Evolutionary conservation across 805 yeast genomes (phyloP).

Genomic region (Candida namnaoensis): DNA sequence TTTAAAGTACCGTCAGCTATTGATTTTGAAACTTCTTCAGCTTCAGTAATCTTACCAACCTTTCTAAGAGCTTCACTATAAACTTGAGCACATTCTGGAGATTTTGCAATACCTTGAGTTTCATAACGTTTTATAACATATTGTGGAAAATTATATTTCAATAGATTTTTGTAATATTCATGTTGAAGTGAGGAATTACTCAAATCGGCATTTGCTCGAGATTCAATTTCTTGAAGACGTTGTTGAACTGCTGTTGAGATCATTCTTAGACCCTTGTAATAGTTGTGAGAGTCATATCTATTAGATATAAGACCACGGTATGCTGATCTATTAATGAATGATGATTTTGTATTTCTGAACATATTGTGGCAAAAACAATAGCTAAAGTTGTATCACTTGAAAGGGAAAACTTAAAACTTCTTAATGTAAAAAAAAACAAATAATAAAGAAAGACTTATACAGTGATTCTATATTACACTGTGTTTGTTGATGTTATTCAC

Average conservation of each 20-base stretch:
- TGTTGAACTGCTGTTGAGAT: slow-evolving; percentile 16
- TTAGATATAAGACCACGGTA: too few relatives aligned
- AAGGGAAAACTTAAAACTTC: too few relatives aligned
- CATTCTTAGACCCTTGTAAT: slow-evolving; percentile 5
- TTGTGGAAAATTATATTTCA: slow-evolving; percentile 86
- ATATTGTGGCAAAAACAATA: too few relatives aligned
- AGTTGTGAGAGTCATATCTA: too few relatives aligned
- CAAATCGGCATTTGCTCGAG: slow-evolving; percentile 73
- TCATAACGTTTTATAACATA: slow-evolving; percentile 92
- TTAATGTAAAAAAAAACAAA: too few relatives aligned
- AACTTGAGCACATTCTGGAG: slow-evolving; percentile 67
- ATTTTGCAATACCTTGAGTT: slow-evolving; percentile 84
- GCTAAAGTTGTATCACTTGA: too few relatives aligned
- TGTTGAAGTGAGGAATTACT: slow-evolving; percentile 70
- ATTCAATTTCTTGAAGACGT: slow-evolving; percentile 58
- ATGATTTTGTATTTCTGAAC: too few relatives aligned
- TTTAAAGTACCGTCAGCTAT: slow-evolving; percentile 22
- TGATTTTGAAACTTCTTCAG: slow-evolving; percentile 52
- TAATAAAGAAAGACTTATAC: too few relatives aligned
- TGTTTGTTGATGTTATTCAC: too few relatives aligned
- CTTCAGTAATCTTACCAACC: slow-evolving; percentile 71
- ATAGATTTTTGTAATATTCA: slow-evolving; percentile 65
- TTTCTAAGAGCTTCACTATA: slow-evolving; percentile 77
- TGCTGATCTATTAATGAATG: too few relatives aligned
- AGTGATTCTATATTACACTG: too few relatives aligned